Conservation (phyloP, 345 rosid genomes). For the Corymbia maculata region DNA sequence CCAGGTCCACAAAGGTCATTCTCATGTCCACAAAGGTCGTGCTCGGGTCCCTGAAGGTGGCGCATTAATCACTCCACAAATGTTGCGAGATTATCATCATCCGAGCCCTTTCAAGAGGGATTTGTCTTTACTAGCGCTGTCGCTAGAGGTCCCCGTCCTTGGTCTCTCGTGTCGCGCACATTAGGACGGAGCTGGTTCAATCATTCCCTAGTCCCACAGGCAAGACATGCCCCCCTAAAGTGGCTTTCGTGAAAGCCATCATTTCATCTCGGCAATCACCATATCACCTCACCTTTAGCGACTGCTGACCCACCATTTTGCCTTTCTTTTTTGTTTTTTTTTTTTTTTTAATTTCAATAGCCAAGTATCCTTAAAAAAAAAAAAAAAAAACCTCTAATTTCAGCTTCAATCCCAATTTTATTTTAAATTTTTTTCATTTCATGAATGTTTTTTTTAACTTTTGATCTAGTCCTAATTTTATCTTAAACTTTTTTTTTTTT, state of each 20-base stretch:
- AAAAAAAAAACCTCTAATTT: no score
- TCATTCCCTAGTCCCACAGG: not conserved
- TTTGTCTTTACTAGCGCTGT: not conserved
- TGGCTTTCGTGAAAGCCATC: not conserved
- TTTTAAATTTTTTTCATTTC: no score
- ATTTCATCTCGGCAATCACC: not conserved
- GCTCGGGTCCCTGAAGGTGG: not conserved
- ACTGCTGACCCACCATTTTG: not conserved
- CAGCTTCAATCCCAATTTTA: no score
- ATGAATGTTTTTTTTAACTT: no score
- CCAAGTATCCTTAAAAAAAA: not conserved
- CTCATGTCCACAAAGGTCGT: not conserved
- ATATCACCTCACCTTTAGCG: not conserved
- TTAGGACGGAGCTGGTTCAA: not conserved
- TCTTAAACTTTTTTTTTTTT: no score
- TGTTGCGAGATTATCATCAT: not conserved
- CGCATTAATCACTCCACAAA: not conserved
- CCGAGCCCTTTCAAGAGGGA: not conserved
- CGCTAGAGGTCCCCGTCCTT: not conserved
- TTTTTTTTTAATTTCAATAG: not conserved
- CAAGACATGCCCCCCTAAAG: not conserved
- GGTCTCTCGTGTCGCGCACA: not conserved
- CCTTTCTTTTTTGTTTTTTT: not conserved
- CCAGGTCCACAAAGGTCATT: not conserved
- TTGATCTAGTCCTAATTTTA: no score